Percentiles rank a stretch among this genome's conserved stretches.
phyloP scores from a whole-genome alignment of 331 rosid genomes.

The Saraca asoca region DNA sequence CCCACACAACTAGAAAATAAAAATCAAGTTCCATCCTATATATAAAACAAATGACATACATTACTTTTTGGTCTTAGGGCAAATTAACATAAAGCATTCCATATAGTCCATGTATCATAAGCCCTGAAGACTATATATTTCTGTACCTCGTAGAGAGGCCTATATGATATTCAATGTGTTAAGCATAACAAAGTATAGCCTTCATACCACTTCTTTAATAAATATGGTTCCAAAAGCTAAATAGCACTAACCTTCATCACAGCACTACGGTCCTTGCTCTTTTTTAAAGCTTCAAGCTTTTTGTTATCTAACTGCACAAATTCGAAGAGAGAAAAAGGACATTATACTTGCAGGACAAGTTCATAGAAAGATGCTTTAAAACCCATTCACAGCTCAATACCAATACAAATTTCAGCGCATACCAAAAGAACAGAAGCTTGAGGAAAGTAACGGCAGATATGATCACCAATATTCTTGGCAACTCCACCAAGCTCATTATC shows the following conservation, averaged over 20 bases:
- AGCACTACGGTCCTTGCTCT: slow-evolving; percentile 67
- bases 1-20: too few relatives aligned
- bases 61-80: too few relatives aligned
- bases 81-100: neutral
- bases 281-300: slow-evolving; percentile 75
- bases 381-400: neutral
- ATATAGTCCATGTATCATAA: neutral
- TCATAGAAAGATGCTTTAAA: neutral
- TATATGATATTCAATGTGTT: slow-evolving; percentile 1
- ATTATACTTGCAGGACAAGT: slow-evolving; percentile 4
- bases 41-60: too few relatives aligned
- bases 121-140: slow-evolving; percentile 2
- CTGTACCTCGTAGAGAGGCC: neutral
- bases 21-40: too few relatives aligned
- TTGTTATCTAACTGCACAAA: slow-evolving; percentile 75
- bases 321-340: neutral
- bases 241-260: slow-evolving; percentile 67
- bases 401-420: slow-evolving; percentile 27
- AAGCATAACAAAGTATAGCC: neutral
- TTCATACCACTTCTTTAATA: neutral
- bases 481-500: slow-evolving; percentile 74
- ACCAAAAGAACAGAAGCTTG: slow-evolving; percentile 92
- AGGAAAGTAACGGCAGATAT: slow-evolving; percentile 77
- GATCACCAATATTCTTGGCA: slow-evolving; percentile 88
- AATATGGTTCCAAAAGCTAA: slow-evolving; percentile 16